Percentiles rank a stretch among this genome's conserved stretches.
Evolutionary conservation across 495 filamentous ascomycete genomes (phyloP).

Genomic region (Xylaria grammica): DNA sequence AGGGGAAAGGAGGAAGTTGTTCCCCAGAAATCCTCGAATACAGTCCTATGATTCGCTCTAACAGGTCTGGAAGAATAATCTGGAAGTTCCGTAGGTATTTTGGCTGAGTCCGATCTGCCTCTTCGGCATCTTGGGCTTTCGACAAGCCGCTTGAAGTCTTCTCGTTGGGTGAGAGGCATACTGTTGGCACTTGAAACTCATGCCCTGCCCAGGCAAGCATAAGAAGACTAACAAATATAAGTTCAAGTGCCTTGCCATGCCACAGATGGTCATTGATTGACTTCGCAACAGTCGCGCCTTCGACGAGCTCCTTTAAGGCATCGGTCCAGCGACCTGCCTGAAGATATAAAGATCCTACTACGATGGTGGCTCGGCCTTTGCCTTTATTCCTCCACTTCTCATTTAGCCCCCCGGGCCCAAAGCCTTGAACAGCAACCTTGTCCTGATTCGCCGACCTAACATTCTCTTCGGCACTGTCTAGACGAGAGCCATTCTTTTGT

Average conservation of each 20-base stretch:
- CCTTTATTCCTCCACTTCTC: conserved; percentile 83
- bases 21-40: conserved; percentile 84
- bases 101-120: conserved; percentile 46
- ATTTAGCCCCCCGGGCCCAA: conserved; percentile 72
- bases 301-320: conserved; percentile 82
- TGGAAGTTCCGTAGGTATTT: conserved; percentile 52
- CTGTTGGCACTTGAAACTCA: conserved; percentile 78
- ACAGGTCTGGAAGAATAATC: conserved; percentile 55
- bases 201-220: conserved; percentile 84
- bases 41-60: conserved; percentile 81
- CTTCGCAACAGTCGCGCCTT: conserved; percentile 77
- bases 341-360: conserved; percentile 85
- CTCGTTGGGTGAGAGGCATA: conserved; percentile 54
- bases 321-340: conserved; percentile 88
- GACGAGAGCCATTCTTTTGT: conserved; percentile 31
- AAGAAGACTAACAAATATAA: conserved; percentile 78
- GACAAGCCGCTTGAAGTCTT: conserved; percentile 48
- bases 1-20: conserved; percentile 77
- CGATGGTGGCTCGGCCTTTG: conserved; percentile 77
- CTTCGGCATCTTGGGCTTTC: conserved; percentile 54
- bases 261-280: conserved; percentile 88
- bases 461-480: conserved; percentile 40
- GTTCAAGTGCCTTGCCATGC: conserved; percentile 94
- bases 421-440: conserved; percentile 81
- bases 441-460: conserved; percentile 66